Percentiles rank a stretch among this genome's conserved stretches.
These are phyloP conservation scores for Cenococcum geophilum DNA, from an alignment of 495 filamentous ascomycete genomes.

Conservation along the genomic window DNA sequence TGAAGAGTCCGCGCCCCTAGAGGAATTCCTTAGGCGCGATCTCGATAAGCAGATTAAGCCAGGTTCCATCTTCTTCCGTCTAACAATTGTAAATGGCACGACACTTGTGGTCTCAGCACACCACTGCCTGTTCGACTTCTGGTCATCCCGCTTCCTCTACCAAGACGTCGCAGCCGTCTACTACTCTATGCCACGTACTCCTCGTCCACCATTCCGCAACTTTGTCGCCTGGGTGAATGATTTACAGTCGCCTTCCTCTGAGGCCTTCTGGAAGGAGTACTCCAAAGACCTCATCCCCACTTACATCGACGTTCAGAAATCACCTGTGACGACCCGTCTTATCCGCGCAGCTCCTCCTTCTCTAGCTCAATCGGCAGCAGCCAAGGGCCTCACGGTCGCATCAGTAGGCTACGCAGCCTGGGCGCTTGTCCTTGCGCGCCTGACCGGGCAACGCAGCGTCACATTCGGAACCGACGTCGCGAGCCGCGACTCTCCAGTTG, in stretches of 20 bases:
- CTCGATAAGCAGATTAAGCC: background rate
- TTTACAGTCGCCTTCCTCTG: background rate
- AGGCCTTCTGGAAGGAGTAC: background rate
- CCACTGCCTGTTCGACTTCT: slow-evolving; percentile 25
- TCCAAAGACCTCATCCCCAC: background rate
- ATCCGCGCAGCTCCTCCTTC: background rate
- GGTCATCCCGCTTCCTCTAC: slow-evolving; percentile 24
- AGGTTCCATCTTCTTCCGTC: background rate
- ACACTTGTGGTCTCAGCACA: slow-evolving; percentile 22
- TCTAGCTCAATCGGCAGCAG: background rate
- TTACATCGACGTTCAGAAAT: background rate
- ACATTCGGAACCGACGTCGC: slow-evolving; percentile 3
- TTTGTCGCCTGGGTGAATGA: background rate
- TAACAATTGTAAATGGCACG: slow-evolving; percentile 5
- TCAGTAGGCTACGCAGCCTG: slow-evolving; percentile 10
- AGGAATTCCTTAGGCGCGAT: background rate
- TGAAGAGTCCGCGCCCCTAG: background rate
- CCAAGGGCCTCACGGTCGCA: slow-evolving; percentile 5
- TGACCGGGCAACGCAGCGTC: background rate
- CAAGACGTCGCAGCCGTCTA: slow-evolving; percentile 20
- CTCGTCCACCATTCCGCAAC: background rate
- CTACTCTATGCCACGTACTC: background rate
- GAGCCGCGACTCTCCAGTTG: background rate
- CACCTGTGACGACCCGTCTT: background rate
- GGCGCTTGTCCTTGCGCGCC: slow-evolving; percentile 2